These are phyloP conservation scores for Amanita polypyramis DNA, from an alignment of 768 basidiomycete species.

Conservation along the genomic window DNA sequence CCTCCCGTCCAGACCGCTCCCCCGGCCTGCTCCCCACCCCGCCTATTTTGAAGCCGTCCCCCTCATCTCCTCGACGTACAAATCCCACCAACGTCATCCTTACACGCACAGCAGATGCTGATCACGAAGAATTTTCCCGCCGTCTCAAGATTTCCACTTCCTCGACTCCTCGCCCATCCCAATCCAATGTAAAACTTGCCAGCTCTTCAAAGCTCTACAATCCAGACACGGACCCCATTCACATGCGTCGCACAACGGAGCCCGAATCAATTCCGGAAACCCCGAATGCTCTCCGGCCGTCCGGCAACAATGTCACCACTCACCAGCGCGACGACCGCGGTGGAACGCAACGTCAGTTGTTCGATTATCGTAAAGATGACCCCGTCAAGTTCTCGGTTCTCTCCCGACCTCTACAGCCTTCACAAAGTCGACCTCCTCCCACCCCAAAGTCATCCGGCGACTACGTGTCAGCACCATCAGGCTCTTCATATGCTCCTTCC, in stretches of 20 bases:
- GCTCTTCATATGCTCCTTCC: conserved; percentile 65
- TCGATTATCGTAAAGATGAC: conserved; percentile 87
- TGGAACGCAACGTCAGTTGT: conserved; percentile 46
- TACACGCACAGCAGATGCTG: conserved; percentile 36
- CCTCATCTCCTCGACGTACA: conserved; percentile 26
- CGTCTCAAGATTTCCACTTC: conserved; percentile 56
- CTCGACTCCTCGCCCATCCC: conserved; percentile 22
- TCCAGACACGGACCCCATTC: conserved; percentile 60
- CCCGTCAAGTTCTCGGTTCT: conserved; percentile 75
- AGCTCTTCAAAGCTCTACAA: conserved; percentile 51
- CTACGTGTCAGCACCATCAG: conserved; percentile 64
- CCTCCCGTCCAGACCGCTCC: conserved; percentile 21
- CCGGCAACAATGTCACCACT: conserved; percentile 7
- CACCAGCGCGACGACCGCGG: conserved; percentile 21
- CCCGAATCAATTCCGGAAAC: conserved; percentile 57
- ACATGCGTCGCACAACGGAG: conserved; percentile 50
- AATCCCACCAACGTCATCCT: conserved; percentile 23
- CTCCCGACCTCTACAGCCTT: conserved; percentile 31
- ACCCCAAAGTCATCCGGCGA: conserved; percentile 58
- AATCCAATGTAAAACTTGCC: conserved; percentile 23
- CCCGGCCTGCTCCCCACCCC: conserved; percentile 18
- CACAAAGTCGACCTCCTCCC: conserved; percentile 30
- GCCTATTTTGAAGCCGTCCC: conserved; percentile 15
- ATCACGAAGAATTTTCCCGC: conserved; percentile 66
- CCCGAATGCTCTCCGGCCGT: conserved; percentile 22